Percentiles rank a stretch among this genome's conserved stretches.
Evolutionary conservation across 176 grass and related monocot species (phyloP).

Genomic region (Hordeum vulgare): MorexV3_pseudomolecules_assembly NC_058523.1:470615707-470616206

Average conservation of each 20-base stretch:
- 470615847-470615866: too few species aligned
- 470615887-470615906: too few species aligned
- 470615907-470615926: too few species aligned
- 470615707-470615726: too few species aligned
- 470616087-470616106: background rate
- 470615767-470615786: too few species aligned
- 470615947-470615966: background rate
- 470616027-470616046: slow-evolving; percentile 58
- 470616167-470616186: slow-evolving; percentile 33
- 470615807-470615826: too few species aligned
- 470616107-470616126: slow-evolving; percentile 25
- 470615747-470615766: too few species aligned
- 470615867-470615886: too few species aligned
- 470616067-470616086: background rate
- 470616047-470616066: slow-evolving; percentile 64
- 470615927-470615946: background rate
- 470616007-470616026: slow-evolving; percentile 55
- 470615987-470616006: slow-evolving; percentile 41
- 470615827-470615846: too few species aligned
- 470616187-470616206: background rate
- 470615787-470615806: too few species aligned
- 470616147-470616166: background rate
- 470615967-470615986: background rate
- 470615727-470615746: too few species aligned
- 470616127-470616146: background rate